A percentile compares a stretch with the other conserved stretches of the same genome.
Conservation (phyloP, 805 yeast species). For the Yamadazyma philogaea region DNA sequence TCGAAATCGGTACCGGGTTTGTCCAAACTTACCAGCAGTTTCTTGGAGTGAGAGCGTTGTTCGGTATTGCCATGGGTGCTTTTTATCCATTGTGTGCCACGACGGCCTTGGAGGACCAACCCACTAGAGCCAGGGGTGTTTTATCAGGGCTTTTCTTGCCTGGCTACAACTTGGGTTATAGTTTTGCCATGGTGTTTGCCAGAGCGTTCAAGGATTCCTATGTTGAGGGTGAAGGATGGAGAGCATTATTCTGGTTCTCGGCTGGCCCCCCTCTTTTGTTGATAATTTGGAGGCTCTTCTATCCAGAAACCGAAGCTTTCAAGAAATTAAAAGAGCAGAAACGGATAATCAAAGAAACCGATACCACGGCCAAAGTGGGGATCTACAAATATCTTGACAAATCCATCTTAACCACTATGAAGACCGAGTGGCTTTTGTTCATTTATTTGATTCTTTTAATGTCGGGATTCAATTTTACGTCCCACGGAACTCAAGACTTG, state of each 20-base stretch:
- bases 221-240: slow-evolving; percentile 56
- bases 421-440: slow-evolving; percentile 42
- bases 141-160: slow-evolving; percentile 58
- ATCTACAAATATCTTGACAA: slow-evolving; percentile 11
- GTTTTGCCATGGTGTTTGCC: slow-evolving; percentile 61
- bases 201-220: slow-evolving; percentile 48
- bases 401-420: slow-evolving; percentile 16
- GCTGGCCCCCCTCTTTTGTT: slow-evolving; percentile 64
- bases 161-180: slow-evolving; percentile 60
- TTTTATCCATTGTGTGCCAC: slow-evolving; percentile 64
- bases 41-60: slow-evolving; percentile 58
- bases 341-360: slow-evolving; percentile 4
- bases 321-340: slow-evolving; percentile 22
- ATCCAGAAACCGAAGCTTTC: slow-evolving; percentile 62
- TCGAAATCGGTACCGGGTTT: slow-evolving; percentile 68
- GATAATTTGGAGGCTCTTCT: slow-evolving; percentile 52
- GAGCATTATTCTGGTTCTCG: slow-evolving; percentile 70
- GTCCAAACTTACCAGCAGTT: slow-evolving; percentile 57
- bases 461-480: slow-evolving; percentile 69
- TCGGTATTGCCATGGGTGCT: slow-evolving; percentile 74
- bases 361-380: slow-evolving; percentile 4
- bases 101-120: slow-evolving; percentile 65
- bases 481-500: slow-evolving; percentile 75
- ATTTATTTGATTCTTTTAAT: slow-evolving; percentile 40
- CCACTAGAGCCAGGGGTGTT: slow-evolving; percentile 55